Evolutionary conservation across 148 eudicot genomes (phyloP).

Genomic region (Silene latifolia): DNA sequence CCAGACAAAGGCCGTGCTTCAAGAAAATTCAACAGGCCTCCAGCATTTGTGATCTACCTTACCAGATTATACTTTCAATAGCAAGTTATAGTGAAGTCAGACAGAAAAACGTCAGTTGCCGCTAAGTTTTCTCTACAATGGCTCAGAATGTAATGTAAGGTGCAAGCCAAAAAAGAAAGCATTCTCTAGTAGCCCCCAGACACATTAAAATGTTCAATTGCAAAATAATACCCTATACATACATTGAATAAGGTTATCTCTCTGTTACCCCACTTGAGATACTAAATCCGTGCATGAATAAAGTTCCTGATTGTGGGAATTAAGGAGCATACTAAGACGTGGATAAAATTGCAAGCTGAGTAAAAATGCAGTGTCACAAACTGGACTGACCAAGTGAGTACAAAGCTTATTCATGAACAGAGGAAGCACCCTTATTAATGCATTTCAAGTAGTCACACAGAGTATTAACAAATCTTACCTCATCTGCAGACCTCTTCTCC

Average conservation of each 20-base stretch:
- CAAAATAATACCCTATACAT: background rate
- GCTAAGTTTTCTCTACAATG: background rate
- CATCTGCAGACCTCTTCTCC: constrained; percentile 81
- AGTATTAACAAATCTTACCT: constrained; percentile 40
- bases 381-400: background rate
- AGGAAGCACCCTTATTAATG: background rate
- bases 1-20: background rate
- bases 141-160: background rate
- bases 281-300: background rate
- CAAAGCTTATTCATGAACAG: background rate
- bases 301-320: background rate
- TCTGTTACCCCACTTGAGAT: background rate
- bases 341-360: background rate
- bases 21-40: background rate
- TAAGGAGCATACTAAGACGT: background rate
- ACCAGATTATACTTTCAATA: background rate
- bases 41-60: background rate
- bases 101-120: background rate
- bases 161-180: background rate
- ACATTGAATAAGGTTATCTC: background rate
- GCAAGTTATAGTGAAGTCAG: background rate
- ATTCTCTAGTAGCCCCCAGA: background rate
- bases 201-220: background rate
- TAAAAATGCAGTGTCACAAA: background rate
- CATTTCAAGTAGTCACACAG: background rate